Base-by-base conservation (phyloP, 495 filamentous ascomycete genomes). In the Penicillium crystallinum region DNA sequence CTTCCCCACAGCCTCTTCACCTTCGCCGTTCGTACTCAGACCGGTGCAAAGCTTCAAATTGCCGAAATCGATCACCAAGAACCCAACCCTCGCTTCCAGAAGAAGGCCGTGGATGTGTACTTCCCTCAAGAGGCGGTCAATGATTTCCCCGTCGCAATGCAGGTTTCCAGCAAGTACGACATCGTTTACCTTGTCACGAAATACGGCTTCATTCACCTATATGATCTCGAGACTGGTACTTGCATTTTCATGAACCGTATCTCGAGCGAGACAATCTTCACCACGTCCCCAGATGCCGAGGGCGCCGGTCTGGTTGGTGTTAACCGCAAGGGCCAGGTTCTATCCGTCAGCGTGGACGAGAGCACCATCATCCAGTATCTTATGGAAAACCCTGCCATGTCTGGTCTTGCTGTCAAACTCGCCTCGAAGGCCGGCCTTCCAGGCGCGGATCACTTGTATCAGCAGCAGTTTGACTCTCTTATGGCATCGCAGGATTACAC, bases 221-320 rank as follows among this genome's bases (percentile, higher is more conserved):
- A 97, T 69, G 93, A 99, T 61, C 81, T 99, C 38, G 93, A 97
- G 74, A 92, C 89, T 6, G 93, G 89, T 30, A 89, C 88, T n/a
- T 93, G 90, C 65, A 92, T 99, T 64, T 99, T 96, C 82, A 96
- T 99, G 91, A 97, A 99, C 74, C 87, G 93, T 45, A 99, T 99
- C 62, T 99, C 93, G 18, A 95, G 90, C 73, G 93, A 99, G 65
- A 99, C 93, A 0, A 97, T 99, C 63, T 99, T 99, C 73, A 91
- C 91, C 14, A 96, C 91, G 11, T 84, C 90, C 5, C 72, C 84
- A 12, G 92, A 97, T 64, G 79, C 78, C n/a, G 85, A 91, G 1
- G 90, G 88, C 21, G 81, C 81, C 49, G 93, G 93, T 59, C 84
- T 97, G 53, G 79, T 96, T n/a, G 91, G 91, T 47, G 89, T 99